Evolutionary conservation across 1,284 basidiomycete species (phyloP), one percentile per base, ranked within the genome.

Genomic region (Ganoderma resinaceum): DNA sequence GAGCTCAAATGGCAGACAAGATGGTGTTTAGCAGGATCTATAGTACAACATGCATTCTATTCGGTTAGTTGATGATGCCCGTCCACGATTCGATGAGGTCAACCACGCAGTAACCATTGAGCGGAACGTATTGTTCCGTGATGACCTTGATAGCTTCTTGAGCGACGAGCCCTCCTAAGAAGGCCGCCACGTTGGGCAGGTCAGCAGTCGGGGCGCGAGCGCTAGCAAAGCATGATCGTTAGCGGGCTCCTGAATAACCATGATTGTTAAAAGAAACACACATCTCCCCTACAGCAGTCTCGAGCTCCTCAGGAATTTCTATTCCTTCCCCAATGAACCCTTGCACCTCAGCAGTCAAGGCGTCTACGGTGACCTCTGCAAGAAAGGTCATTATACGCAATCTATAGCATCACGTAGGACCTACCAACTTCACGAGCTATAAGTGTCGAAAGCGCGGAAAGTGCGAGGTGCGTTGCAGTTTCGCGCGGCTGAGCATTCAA

Each of bases 131-230:
- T 81, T 99, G 98, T 77, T 91, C 91, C 70, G 97, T 99, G 75
- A 98, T 92, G 80, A 99, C 87, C 86, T 99, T 99, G 87, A 99
- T 99, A 8, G 91, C 91, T 80, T 99, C 98, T 76, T 99, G 98
- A n/a, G 96, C 96, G 33, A 97, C 93, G 23, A 99, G 80, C 0
- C 97, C 98, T 18, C 98, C 98, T 2, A 99, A 82, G 76, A 99
- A 90, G 0, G 96, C 96, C 0, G 98, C 95, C 0, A 93, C 97
- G 72, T 96, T 97, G 0, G 97, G 96, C 1, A 99, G 81, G 74
- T 97, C 95, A 0, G 94, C 90, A 2, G 89, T 92, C 1, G 95
- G 95, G 1, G 95, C 88, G 20, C 97, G 91, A 5, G 85, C 89
- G 65, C 93, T 95, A 73, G 4, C 7, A n/a, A 20, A 37, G 57